Evolutionary conservation across 2,329 filamentous ascomycete genomes (phyloP).

Genomic region (Phialocephala subalpina): DNA sequence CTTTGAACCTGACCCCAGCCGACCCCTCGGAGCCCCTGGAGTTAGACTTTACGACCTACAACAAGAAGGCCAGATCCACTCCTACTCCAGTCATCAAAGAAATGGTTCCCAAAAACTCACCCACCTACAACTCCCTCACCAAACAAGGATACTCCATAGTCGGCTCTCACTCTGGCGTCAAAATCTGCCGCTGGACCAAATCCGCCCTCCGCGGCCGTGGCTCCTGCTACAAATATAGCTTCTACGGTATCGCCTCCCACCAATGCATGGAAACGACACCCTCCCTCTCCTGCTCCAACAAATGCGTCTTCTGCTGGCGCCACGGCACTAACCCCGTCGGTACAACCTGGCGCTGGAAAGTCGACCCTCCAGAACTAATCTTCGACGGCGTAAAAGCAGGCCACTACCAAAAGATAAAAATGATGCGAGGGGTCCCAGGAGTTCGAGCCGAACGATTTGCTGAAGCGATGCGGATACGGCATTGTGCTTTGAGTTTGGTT

Average conservation of each 20-base stretch:
- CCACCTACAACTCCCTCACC: slow-evolving; percentile 86
- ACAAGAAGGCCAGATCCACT: slow-evolving; percentile 54
- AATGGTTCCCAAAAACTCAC: slow-evolving; percentile 93
- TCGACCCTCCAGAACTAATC: slow-evolving; percentile 89
- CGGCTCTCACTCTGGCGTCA: slow-evolving; percentile 93
- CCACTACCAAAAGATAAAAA: slow-evolving; percentile 98
- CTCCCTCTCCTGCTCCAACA: slow-evolving; percentile 94
- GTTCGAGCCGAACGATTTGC: slow-evolving; percentile 90
- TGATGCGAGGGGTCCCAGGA: slow-evolving; percentile 92
- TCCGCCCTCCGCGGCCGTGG: slow-evolving; percentile 92
- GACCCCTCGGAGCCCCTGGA: slow-evolving; percentile 63
- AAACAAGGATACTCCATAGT: slow-evolving; percentile 98
- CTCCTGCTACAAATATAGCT: slow-evolving; percentile 97
- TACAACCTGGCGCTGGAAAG: slow-evolving; percentile 95
- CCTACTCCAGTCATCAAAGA: slow-evolving; percentile 69
- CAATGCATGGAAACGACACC: slow-evolving; percentile 99
- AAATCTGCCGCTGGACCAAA: slow-evolving; percentile 99
- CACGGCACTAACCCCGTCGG: slow-evolving; percentile 97
- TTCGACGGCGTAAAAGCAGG: slow-evolving; percentile 89
- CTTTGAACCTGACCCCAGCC: slow-evolving; percentile 58
- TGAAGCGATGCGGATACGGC: slow-evolving; percentile 91
- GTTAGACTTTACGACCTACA: slow-evolving; percentile 85
- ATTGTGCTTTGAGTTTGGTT: slow-evolving; percentile 91
- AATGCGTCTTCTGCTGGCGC: slow-evolving; percentile 99
- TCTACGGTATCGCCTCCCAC: slow-evolving; percentile 96